Percentiles rank a stretch among this genome's conserved stretches.
Evolutionary conservation across 352 stramenopile species (phyloP).

Genomic region (Globisporangium iwayamae): DNA sequence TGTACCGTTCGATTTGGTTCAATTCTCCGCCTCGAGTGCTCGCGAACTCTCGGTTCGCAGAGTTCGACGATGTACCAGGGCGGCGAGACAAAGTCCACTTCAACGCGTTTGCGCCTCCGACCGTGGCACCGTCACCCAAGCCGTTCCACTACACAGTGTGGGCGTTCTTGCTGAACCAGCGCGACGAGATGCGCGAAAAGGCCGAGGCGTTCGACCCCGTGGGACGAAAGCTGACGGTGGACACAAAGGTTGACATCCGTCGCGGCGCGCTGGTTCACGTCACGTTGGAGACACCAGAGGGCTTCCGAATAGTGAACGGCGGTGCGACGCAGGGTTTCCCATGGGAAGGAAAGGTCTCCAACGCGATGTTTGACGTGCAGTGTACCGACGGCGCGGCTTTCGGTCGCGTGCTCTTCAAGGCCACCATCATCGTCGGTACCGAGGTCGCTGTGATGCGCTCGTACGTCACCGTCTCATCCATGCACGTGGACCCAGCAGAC

Average conservation of each 20-base stretch:
- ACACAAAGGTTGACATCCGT: conserved; percentile 66
- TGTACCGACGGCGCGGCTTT: conserved; percentile 48
- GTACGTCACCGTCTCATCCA: conserved; percentile 62
- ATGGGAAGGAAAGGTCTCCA: conserved; percentile 72
- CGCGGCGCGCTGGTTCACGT: conserved; percentile 73
- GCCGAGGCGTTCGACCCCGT: conserved; percentile 37
- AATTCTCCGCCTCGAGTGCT: conserved; percentile 24
- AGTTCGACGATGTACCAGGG: conserved; percentile 42
- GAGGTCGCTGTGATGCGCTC: conserved; percentile 67
- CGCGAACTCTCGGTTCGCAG: conserved; percentile 17
- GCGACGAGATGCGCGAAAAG: conserved; percentile 58
- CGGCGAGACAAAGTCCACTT: conserved; percentile 74
- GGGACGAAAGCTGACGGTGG: conserved; percentile 41
- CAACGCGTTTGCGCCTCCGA: conserved; percentile 62
- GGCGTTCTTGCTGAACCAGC: conserved; percentile 72
- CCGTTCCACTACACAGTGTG: conserved; percentile 71
- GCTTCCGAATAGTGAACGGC: conserved; percentile 60
- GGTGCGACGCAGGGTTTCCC: conserved; percentile 60
- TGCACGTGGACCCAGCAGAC: conserved; percentile 32
- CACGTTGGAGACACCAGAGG: conserved; percentile 56
- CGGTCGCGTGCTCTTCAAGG: conserved; percentile 69
- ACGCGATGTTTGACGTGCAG: conserved; percentile 53
- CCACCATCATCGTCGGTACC: conserved; percentile 62
- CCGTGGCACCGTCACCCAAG: conserved; percentile 51
- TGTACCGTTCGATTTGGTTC: conserved; percentile 69